Evolutionary conservation across 352 stramenopile species (phyloP), one percentile per base, ranked within the genome.

Genomic region (Saprolegnia parasitica): DNA sequence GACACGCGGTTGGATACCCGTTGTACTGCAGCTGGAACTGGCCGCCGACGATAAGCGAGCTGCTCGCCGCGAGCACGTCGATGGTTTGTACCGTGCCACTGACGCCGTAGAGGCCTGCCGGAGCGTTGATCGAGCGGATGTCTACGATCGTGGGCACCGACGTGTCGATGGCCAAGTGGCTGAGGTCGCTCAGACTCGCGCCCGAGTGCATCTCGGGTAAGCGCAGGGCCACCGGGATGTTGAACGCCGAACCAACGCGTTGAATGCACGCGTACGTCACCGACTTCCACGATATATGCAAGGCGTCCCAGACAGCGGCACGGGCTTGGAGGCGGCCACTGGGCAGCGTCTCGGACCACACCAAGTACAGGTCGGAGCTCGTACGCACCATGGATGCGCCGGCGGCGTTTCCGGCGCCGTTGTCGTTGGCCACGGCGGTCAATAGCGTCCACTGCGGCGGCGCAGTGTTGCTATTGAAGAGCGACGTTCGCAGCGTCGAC

Each of bases 21-120:
- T 74, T 78, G 50, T 92, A 92, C 6, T 76, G 55, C 0, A 92
- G 65, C 61, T 81, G 74, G 60, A 81, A 92, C 47, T 82, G 72
- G 0, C 84, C 82, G 52, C 85, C 74, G 0, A 55, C 79, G 21
- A 90, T 55, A 37, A 75, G 84, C 20, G 49, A 74, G 9, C 64
- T 21, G 5, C 40, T 42, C 58, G 40, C 57, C 23, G 86, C 84
- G 60, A 88, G 85, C 0, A 92, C 61, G 42, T 89, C 82, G 29
- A 92, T 57, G 0, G 80, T 89, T 45, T 92, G 84, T 0, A 84
- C 29, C 0, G 62, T 63, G 21, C 78, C 72, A 4, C 71, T 78
- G 42, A 85, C 75, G 5, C 76, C 74, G 0, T 74, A 67, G 20
- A 67, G 21, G 11, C 58, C 58, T 15, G 58, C 9, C 72, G 11